Base-by-base conservation (phyloP, 495 filamentous ascomycete genomes). In the Peziza echinospora region DNA sequence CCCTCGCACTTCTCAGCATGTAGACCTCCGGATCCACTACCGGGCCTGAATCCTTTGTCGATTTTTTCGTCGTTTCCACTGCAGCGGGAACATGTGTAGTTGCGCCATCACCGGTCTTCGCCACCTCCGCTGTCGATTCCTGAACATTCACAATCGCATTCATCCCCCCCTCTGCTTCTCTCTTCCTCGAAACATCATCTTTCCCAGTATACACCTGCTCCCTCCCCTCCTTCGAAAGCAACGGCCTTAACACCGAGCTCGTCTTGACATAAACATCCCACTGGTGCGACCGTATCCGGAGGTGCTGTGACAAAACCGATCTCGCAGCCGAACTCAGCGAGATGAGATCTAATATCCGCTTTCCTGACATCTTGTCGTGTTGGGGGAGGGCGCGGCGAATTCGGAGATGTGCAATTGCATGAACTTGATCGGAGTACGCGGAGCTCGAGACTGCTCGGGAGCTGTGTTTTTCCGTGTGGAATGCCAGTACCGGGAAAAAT, bases 261-360 rank as follows among this genome's bases (percentile, higher is more conserved):
- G 80, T 83, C 49, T 70, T 71, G 45, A 68, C 75, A 60, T 80
- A 94, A 48, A 78, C 62, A 62, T 92, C 79, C 22, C 89, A 62
- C 60, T 96, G 84, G 47, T 73, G 69, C 34, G 71, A 67, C 16
- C 85, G 78, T 51, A 94, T 70, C 13, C 73, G 73, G 41, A 82
- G 62, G 63, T 96, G 89, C 63, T 84, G 83, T 52, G 70, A 65
- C 13, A 80, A 82, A 43, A 99, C 71, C 8, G 75, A 69, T 41
- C 75, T 74, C 47, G 83, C 78, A 57, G 81, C 86, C 66, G 73
- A 77, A 57, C 80, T 71, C 30, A 93, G 67, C 50, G 80, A 77
- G 49, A 80, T 75, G 50, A 79, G 71, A 65, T 94, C 86, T 47
- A 92, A 66, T 44, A 93, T 64, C 49, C 76, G 71, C 60, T 68